Base-by-base conservation (phyloP, 306 rosid genomes). In the Nissolia schottii region DNA sequence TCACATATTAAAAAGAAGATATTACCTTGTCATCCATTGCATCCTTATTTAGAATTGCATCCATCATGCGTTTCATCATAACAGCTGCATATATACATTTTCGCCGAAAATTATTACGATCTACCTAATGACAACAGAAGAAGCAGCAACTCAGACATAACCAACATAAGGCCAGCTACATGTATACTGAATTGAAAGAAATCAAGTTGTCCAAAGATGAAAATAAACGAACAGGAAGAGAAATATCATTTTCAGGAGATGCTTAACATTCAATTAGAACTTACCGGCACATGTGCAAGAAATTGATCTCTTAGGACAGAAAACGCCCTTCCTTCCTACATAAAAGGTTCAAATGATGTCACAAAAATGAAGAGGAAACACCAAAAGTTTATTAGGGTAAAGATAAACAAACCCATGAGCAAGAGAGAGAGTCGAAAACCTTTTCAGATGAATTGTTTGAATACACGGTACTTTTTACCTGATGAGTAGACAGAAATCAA, bases 21-120 rank as follows among this genome's bases (percentile, higher is more conserved):
- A 70, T 69, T 78, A 92, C 97, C 97, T 93, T 93, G 84, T 93
- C 98, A 81, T 93, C 98, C 93, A 93, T 84, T 8, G 97, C 80
- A 87, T 93, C 97, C 84, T 91, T 86, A 67, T 91, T 93, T 73
- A 93, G 81, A 80, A 83, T 80, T 50, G 98, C 96, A 80, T 93
- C 98, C 97, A 93, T 71, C 81, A 93, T 91, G 74, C 96, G 93
- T 66, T 92, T 85, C 61, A 91, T 69, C 98, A 93, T 91, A 20
- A 93, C 96, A 32, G 94, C 98, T 58, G 83, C 91, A 82, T 89
- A 93, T 75, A 93, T 82, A 78, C 98, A 93, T 83, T 91, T 93
- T 43, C 91, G 82, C 64, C 87, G 85, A 51, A 93, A 89, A 81
- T 87, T 87, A 82, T 84, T 83, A 46, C 67, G 40, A 57, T 13